Percentiles rank a stretch among this genome's conserved stretches.
Evolutionary conservation across 495 filamentous ascomycete genomes (phyloP).

Genomic region (Aspergillus taichungensis): DNA sequence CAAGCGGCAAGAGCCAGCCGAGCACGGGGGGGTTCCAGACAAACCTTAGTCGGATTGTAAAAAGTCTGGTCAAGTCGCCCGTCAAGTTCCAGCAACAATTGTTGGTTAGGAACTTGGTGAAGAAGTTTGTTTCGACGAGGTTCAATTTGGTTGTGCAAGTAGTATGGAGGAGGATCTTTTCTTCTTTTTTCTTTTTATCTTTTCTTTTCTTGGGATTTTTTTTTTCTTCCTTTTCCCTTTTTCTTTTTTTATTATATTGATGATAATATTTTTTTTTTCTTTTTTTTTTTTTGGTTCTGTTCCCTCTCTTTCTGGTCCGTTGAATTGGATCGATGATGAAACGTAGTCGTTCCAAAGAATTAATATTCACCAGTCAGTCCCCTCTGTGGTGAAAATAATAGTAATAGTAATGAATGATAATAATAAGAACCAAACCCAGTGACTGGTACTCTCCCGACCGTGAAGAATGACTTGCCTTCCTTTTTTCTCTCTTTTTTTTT

Average conservation of each 20-base stretch:
- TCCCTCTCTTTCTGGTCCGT: no score
- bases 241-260: constrained; percentile 3
- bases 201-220: background rate
- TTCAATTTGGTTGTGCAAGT: background rate
- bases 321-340: no score
- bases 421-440: no score
- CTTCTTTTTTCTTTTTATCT: background rate
- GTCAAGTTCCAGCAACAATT: no score
- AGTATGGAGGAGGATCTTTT: background rate
- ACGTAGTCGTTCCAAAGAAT: no score
- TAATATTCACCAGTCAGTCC: no score
- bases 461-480: background rate
- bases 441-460: background rate
- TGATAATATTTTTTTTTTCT: constrained; percentile 1
- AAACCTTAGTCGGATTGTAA: constrained; percentile 25
- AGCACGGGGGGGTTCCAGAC: constrained; percentile 23
- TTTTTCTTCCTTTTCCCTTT: background rate
- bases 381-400: no score
- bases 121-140: no score
- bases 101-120: no score
- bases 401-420: no score
- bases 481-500: constrained; percentile 4
- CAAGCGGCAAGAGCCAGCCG: constrained; percentile 25
- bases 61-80: no score
- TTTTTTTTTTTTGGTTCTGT: background rate